Evolutionary conservation across 2,329 filamentous ascomycete genomes (phyloP).

Genomic region (Trichoderma sp.): DNA sequence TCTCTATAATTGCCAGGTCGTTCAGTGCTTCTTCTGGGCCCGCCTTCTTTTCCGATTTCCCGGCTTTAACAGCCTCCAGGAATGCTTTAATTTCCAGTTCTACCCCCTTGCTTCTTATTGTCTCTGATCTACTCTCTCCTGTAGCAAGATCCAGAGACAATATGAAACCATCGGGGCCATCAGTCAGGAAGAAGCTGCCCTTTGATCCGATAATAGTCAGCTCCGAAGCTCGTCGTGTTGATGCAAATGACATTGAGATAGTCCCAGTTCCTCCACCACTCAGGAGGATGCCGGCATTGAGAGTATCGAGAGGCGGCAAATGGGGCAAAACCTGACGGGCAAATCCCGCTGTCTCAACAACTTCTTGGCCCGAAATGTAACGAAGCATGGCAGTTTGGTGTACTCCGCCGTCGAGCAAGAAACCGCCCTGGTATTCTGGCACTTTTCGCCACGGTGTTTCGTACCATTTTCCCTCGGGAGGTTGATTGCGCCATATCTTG

Average conservation of each 20-base stretch:
- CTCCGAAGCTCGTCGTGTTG: neutral
- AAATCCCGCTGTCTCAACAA: conserved; percentile 6
- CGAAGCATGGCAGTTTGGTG: conserved; percentile 14
- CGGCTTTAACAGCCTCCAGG: neutral
- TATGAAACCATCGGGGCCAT: neutral
- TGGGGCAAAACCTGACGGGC: conserved; percentile 8
- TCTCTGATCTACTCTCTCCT: conserved; percentile 1
- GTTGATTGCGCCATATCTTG: conserved; percentile 9
- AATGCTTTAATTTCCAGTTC: conserved; percentile 10
- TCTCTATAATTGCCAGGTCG: conserved; percentile 9
- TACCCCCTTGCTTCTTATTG: neutral
- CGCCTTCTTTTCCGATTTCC: neutral
- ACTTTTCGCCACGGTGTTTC: conserved; percentile 14
- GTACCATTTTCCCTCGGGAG: conserved; percentile 8
- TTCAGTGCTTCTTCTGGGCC: conserved; percentile 14
- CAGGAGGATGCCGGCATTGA: conserved; percentile 1
- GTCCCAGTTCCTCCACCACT: conserved; percentile 9
- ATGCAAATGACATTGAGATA: conserved; percentile 12
- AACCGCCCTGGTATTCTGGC: conserved; percentile 4
- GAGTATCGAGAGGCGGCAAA: conserved; percentile 7
- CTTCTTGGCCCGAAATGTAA: conserved; percentile 5
- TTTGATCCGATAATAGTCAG: neutral
- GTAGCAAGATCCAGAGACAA: neutral
- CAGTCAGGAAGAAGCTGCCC: neutral
- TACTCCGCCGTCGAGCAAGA: conserved; percentile 10